These are phyloP conservation scores for Trichoderma polysporum DNA, from an alignment of 2,329 filamentous ascomycete genomes.

Conservation along the genomic window DNA sequence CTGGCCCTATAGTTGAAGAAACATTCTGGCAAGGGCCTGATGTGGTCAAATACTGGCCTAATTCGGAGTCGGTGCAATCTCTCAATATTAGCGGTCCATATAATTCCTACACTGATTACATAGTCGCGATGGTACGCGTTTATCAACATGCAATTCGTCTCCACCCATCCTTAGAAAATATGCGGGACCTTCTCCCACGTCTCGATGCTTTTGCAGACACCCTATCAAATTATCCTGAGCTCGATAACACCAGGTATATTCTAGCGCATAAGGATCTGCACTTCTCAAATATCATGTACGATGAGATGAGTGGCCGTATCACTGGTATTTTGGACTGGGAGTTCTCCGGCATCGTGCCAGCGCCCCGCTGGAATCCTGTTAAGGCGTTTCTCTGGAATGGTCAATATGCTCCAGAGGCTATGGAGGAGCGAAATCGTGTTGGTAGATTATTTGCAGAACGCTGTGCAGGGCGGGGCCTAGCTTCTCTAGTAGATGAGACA, in stretches of 20 bases:
- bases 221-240: slow-evolving; percentile 22
- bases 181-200: slow-evolving; percentile 31
- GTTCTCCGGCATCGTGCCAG: slow-evolving; percentile 38
- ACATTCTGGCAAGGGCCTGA: slow-evolving; percentile 38
- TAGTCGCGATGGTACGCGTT: slow-evolving; percentile 28
- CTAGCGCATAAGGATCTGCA: slow-evolving; percentile 41
- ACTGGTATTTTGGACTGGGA: slow-evolving; percentile 41
- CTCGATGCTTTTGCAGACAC: slow-evolving; percentile 28
- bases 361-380: slow-evolving; percentile 36
- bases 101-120: slow-evolving; percentile 29
- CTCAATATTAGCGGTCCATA: slow-evolving; percentile 34
- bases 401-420: neutral
- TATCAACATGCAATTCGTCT: slow-evolving; percentile 31
- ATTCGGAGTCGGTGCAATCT: slow-evolving; percentile 24
- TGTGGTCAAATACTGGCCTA: slow-evolving; percentile 30
- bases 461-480: neutral
- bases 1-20: slow-evolving; percentile 36
- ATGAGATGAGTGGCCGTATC: slow-evolving; percentile 29
- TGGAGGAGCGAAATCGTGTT: neutral
- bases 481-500: neutral
- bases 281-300: slow-evolving; percentile 38
- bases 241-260: slow-evolving; percentile 20
- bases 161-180: slow-evolving; percentile 29
- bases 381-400: slow-evolving; percentile 39
- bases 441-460: neutral